These are phyloP conservation scores for Globisporangium barbulae DNA, from an alignment of 352 stramenopile genomes.

Conservation along the genomic window DNA sequence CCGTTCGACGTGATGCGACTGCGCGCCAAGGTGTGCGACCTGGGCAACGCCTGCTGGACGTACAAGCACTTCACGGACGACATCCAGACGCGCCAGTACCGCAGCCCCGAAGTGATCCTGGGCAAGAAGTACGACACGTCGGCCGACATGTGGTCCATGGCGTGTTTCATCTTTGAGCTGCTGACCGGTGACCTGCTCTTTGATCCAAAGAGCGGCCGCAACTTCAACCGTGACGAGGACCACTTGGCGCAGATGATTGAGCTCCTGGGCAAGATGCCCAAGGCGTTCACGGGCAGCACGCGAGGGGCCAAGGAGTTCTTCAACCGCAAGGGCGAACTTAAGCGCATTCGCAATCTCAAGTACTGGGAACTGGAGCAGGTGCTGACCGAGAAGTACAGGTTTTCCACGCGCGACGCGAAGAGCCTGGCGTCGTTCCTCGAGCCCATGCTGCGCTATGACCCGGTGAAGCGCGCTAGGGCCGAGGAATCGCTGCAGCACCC, in stretches of 20 bases:
- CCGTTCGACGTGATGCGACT: conserved; percentile 66
- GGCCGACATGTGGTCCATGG: conserved; percentile 98
- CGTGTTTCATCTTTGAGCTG: conserved; percentile 99
- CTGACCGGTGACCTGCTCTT: conserved; percentile 99
- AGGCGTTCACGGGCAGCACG: conserved; percentile 74
- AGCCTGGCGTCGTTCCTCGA: conserved; percentile 93
- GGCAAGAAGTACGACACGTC: conserved; percentile 97
- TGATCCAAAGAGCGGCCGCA: conserved; percentile 91
- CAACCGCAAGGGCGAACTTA: conserved; percentile 95
- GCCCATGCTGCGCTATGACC: conserved; percentile 91
- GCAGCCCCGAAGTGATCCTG: conserved; percentile 97
- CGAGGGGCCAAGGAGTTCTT: conserved; percentile 96
- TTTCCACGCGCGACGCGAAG: conserved; percentile 81
- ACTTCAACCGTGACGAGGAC: conserved; percentile 92
- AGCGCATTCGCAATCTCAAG: conserved; percentile 97
- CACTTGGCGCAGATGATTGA: conserved; percentile 99
- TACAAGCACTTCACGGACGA: conserved; percentile 99
- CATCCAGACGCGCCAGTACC: conserved; percentile 99
- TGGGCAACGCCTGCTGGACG: conserved; percentile 99
- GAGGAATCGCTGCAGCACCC: conserved; percentile 92
- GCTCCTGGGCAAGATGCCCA: conserved; percentile 96
- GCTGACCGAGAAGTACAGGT: conserved; percentile 97
- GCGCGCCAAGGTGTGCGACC: conserved; percentile 92
- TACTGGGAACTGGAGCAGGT: conserved; percentile 97
- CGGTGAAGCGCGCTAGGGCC: conserved; percentile 88